These are phyloP conservation scores for Metschnikowia santaceciliae DNA, from an alignment of 805 yeast species.

Conservation along the genomic window DNA sequence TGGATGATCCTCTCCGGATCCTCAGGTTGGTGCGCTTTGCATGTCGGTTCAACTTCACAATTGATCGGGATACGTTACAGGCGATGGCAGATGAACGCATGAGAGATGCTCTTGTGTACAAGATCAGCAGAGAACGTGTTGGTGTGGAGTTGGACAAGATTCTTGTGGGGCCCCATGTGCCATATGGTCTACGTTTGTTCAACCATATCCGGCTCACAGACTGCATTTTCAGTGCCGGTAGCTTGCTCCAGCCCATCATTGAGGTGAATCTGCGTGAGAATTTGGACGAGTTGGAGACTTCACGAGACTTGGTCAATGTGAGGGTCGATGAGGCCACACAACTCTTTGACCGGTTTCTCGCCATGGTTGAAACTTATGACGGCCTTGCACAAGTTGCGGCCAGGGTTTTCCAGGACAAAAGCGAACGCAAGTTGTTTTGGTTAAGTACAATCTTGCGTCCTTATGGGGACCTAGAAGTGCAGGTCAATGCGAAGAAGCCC, in stretches of 20 bases:
- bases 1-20: conserved; percentile 92
- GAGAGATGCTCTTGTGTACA: conserved; percentile 54
- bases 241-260: conserved; percentile 16
- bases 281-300: conserved; percentile 16
- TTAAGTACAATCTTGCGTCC: conserved; percentile 48
- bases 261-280: conserved; percentile 16
- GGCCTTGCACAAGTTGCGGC: neutral
- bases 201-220: conserved; percentile 52
- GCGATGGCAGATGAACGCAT: conserved; percentile 66
- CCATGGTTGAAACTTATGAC: neutral
- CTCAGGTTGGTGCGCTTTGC: conserved; percentile 85
- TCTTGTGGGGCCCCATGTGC: conserved; percentile 58
- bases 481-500: conserved; percentile 37
- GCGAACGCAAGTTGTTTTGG: conserved; percentile 37
- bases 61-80: conserved; percentile 53
- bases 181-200: conserved; percentile 59
- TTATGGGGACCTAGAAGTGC: conserved; percentile 39
- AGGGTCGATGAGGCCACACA: conserved; percentile 23
- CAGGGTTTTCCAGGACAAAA: conserved; percentile 7
- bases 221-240: conserved; percentile 49
- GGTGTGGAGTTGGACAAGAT: conserved; percentile 83
- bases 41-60: conserved; percentile 62
- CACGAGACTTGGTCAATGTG: conserved; percentile 11
- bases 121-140: conserved; percentile 86
- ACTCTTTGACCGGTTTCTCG: conserved; percentile 19